Evolutionary conservation across 2,329 filamentous ascomycete genomes (phyloP).

Genomic region (Fusarium staphyleae): DNA sequence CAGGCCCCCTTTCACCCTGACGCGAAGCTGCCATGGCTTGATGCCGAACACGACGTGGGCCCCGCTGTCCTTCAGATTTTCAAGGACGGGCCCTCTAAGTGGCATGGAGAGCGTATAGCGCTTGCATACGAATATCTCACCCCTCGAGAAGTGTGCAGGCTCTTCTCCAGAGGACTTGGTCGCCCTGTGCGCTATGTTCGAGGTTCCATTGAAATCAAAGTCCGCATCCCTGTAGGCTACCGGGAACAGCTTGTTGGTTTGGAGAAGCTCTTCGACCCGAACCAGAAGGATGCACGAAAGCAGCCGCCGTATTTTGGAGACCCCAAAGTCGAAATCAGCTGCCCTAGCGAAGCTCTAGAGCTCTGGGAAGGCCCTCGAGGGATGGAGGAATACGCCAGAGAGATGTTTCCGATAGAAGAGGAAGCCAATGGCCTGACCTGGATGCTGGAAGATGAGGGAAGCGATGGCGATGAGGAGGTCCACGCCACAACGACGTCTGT

Average conservation of each 20-base stretch:
- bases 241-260: conserved; percentile 81
- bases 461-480: conserved; percentile 47
- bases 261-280: conserved; percentile 64
- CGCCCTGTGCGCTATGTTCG: conserved; percentile 80
- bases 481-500: conserved; percentile 47
- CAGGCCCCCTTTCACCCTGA: conserved; percentile 92
- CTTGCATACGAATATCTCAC: conserved; percentile 90
- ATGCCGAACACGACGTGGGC: conserved; percentile 95
- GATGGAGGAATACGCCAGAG: conserved; percentile 91
- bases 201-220: conserved; percentile 81
- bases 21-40: conserved; percentile 89
- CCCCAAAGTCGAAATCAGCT: conserved; percentile 63
- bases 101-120: conserved; percentile 80
- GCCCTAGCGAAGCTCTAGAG: conserved; percentile 77
- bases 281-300: conserved; percentile 59
- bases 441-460: conserved; percentile 73
- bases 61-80: conserved; percentile 92
- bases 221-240: conserved; percentile 87
- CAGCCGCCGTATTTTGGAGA: conserved; percentile 72
- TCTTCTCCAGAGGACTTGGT: conserved; percentile 80
- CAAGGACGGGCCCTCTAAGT: conserved; percentile 88
- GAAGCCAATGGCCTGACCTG: conserved; percentile 91
- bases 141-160: conserved; percentile 79
- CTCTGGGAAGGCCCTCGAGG: conserved; percentile 92
- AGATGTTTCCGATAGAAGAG: conserved; percentile 94